Conservation (phyloP, 306 rosid genomes). For the Oemleria cerasiformis region DNA sequence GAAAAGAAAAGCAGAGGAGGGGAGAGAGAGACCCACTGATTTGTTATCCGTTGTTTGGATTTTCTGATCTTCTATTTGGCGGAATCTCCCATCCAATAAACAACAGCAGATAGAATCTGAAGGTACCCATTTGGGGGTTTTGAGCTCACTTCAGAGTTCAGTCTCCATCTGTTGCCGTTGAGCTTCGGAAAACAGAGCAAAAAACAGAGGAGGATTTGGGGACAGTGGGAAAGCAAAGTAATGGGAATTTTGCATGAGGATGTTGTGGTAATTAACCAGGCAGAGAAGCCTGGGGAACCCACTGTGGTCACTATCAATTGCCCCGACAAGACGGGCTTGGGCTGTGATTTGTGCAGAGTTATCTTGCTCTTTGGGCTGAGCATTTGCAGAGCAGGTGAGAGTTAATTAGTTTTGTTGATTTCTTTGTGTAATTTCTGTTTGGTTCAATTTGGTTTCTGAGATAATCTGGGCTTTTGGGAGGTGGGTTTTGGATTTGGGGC, state of each 20-base stretch:
- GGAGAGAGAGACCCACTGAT: background rate
- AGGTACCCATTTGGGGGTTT: slow-evolving; percentile 4
- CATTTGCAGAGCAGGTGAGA: slow-evolving; percentile 52
- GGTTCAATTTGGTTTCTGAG: background rate
- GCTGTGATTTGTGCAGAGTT: slow-evolving; percentile 54
- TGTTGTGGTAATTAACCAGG: slow-evolving; percentile 36
- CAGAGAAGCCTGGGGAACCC: slow-evolving; percentile 42
- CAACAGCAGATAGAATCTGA: background rate
- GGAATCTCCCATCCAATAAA: slow-evolving; percentile 25
- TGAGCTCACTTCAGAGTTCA: background rate
- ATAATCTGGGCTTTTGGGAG: background rate
- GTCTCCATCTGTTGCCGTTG: background rate
- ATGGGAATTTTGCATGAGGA: slow-evolving; percentile 52
- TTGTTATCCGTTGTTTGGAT: background rate
- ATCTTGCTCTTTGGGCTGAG: slow-evolving; percentile 52
- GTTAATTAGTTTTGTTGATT: background rate
- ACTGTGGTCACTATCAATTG: slow-evolving; percentile 56
- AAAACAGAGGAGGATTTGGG: slow-evolving; percentile 2
- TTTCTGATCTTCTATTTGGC: background rate
- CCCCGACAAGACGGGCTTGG: slow-evolving; percentile 56
- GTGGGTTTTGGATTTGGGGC: slow-evolving; percentile 1
- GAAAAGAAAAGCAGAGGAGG: slow-evolving; percentile 2
- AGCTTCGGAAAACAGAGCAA: slow-evolving; percentile 1
- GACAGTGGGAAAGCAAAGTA: background rate
- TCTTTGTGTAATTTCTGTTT: background rate